A percentile compares a stretch with the other conserved stretches of the same genome.
Conservation (phyloP, 129 eudicot genomes). For the Cynara cardunculus region DNA sequence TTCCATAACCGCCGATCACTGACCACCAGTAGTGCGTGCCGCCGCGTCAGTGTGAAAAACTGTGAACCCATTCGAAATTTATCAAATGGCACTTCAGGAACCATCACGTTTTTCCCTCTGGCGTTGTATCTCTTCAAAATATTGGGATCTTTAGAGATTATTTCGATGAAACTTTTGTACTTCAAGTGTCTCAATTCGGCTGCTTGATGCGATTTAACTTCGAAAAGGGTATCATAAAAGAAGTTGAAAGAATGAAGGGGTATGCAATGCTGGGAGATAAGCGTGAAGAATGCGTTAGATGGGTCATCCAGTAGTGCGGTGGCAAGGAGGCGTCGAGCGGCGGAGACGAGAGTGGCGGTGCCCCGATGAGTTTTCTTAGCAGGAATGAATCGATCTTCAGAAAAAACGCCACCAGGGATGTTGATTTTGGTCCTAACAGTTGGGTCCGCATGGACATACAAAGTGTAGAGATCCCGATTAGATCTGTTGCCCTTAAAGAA, state of each 20-base stretch:
- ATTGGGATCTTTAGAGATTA: slow-evolving; percentile 32
- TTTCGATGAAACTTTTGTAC: slow-evolving; percentile 65
- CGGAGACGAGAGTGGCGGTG: slow-evolving; percentile 77
- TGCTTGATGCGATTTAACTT: slow-evolving; percentile 14
- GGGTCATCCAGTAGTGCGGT: slow-evolving; percentile 73
- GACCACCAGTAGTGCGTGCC: slow-evolving; percentile 60
- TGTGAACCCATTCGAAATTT: slow-evolving; percentile 81
- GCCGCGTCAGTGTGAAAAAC: slow-evolving; percentile 61
- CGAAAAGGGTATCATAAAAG: slow-evolving; percentile 42
- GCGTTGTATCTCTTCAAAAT: slow-evolving; percentile 64
- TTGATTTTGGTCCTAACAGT: slow-evolving; percentile 27
- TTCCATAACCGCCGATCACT: slow-evolving; percentile 76
- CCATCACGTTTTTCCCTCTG: slow-evolving; percentile 66
- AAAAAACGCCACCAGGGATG: slow-evolving; percentile 54
- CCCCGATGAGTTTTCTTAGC: slow-evolving; percentile 59
- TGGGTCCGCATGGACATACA: slow-evolving; percentile 86
- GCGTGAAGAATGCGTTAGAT: slow-evolving; percentile 54
- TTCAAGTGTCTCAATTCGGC: slow-evolving; percentile 24
- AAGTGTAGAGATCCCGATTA: slow-evolving; percentile 35
- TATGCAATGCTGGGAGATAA: slow-evolving; percentile 73
- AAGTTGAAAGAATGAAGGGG: slow-evolving; percentile 70
- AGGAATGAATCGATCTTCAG: slow-evolving; percentile 38
- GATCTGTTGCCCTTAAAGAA: slow-evolving; percentile 36
- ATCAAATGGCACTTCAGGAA: slow-evolving; percentile 63
- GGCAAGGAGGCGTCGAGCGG: slow-evolving; percentile 83